Evolutionary conservation across 1,284 basidiomycete genomes (phyloP), one percentile per base, ranked within the genome.

Genomic region (Flammula alnicola): DNA sequence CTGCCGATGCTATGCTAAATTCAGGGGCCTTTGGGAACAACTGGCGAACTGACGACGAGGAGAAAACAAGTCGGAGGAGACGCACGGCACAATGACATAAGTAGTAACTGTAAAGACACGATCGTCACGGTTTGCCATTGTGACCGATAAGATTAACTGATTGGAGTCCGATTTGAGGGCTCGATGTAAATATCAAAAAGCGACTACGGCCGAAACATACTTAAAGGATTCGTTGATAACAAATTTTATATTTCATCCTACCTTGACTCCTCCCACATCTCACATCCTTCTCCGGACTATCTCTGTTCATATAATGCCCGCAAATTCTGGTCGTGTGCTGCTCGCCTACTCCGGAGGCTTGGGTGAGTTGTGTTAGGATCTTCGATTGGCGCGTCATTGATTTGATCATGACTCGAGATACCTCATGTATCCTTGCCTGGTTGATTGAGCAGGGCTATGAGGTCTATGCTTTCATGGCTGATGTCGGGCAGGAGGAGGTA

Each of bases 301-400:
- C 25, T n/a, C n/a, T n/a, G n/a, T n/a, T n/a, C n/a, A n/a, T 16
- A 47, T 42, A 40, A 71, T 73, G 72, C 56, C 66, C 49, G 55
- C 58, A 50, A 66, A 68, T 60, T 54, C 67, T 29, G 93, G 93
- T 62, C 92, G 93, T 63, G 93, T 97, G 60, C 78, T 97, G 49
- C 79, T 97, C 57, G 96, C 96, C 33, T 99, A 99, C 80, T 99
- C 96, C 63, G 96, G 97, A 63, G 96, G 96, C 67, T 84, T 99
- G 53, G 95, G 95, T 96, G 56, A 64, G 92, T 79, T 27, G 25
- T 25, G 48, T 54, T 26, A 47, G 49, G 19, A 32, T 38, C 16
- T 44, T 40, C 31, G 45, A 40, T 51, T 50, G 36, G 14, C 30
- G 43, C n/a, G 45, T 33, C 19, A 22, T 45, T 49, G 20, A 51